Base-by-base conservation (phyloP, 2,329 filamentous ascomycete genomes). In the Graphiopsis chlorocephala region DNA sequence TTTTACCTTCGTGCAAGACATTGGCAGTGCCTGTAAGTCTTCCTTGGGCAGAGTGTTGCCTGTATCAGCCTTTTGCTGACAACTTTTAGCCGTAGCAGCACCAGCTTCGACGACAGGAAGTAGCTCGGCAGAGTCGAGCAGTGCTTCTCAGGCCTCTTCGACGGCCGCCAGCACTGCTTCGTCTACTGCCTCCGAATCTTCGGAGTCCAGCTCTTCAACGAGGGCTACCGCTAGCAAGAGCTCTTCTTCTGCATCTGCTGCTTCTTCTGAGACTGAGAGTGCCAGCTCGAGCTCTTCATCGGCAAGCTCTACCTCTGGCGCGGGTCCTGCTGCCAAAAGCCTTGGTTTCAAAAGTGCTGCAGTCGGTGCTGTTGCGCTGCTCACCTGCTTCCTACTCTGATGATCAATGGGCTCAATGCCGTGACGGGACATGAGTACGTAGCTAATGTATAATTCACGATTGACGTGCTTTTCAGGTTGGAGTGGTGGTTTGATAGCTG, bases 1-100 rank as follows among this genome's bases (percentile, higher is more conserved):
- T 10, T 56, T 63, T 17, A 63, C 61, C 25, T 56, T 63, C 31
- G 33, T 63, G 35, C 61, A 42, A 26, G 53, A 47, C 35, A 33
- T 63, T 5, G 50, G 38, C 4, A 35, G 17, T 25, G 23, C 50
- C 17, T 11, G 61, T 63, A 33, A 63, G 61, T 62, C 6, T 31
- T n/a, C n/a, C 20, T n/a, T 4, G 10, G 4, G n/a, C 28, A 31
- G 7, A 11, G 12, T 31, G 15, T 11, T 31, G 15, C 26, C 10
- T n/a, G 8, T 20, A 31, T 6, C 6, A 31, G 8, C 17, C 17
- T n/a, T 29, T 4, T 2, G 11, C 50, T 53, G 28, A 53, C 50
- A 20, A n/a, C n/a, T 31, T 31, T 8, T 20, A 53, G 50, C 50
- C 7, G 50, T 53, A 17, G 50, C 28, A 53, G 15, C 25, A 28